Percentiles rank a stretch among this genome's conserved stretches.
Evolutionary conservation across 129 eudicot species (phyloP).

Genomic region (Helianthus annuus): HanXRQr2.0-SUNRISE NC_035449.2:25355417-25355916

Average conservation of each 20-base stretch:
- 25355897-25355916: no score
- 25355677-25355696: conserved; percentile 15
- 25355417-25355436: conserved; percentile 31
- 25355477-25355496: conserved; percentile 26
- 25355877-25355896: no score
- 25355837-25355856: no score
- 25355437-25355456: conserved; percentile 12
- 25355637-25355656: conserved; percentile 2
- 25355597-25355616: conserved; percentile 22
- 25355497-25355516: conserved; percentile 30
- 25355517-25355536: conserved; percentile 18
- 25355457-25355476: conserved; percentile 15
- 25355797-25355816: no score
- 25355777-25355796: no score
- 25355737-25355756: neutral
- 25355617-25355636: conserved; percentile 20
- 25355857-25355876: no score
- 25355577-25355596: conserved; percentile 19
- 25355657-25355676: neutral
- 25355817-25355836: no score
- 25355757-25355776: neutral
- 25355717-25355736: neutral
- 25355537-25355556: conserved; percentile 5
- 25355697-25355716: conserved; percentile 42
- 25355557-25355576: neutral